Conservation (phyloP, 257 asterid species). For the Fraxinus pennsylvanica region DNA sequence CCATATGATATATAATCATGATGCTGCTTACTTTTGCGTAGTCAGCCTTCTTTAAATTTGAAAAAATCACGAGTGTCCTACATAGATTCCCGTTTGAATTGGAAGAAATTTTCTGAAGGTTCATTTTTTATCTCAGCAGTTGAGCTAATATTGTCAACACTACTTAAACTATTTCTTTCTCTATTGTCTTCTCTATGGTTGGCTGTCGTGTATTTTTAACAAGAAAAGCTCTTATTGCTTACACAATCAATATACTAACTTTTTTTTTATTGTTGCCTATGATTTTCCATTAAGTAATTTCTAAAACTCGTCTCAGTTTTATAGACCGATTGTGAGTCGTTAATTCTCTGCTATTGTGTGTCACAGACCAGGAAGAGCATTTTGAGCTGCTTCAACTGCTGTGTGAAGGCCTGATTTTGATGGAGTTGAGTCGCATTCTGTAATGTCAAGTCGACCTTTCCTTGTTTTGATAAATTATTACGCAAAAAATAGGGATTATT, state of each 20-base stretch:
- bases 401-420: slow-evolving; percentile 17
- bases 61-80: background rate
- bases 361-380: slow-evolving; percentile 18
- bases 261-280: background rate
- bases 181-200: background rate
- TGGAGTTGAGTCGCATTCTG: background rate
- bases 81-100: no score
- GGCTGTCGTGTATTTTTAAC: background rate
- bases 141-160: background rate
- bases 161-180: background rate
- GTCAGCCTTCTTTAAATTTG: background rate
- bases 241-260: background rate
- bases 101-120: background rate
- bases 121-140: background rate
- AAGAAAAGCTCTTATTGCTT: background rate
- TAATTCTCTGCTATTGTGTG: background rate
- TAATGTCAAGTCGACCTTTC: background rate
- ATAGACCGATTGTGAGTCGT: background rate
- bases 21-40: background rate
- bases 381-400: slow-evolving; percentile 20
- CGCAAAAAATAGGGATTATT: background rate
- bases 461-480: background rate
- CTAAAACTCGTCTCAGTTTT: background rate
- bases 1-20: background rate
- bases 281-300: background rate